phyloP scores from a whole-genome alignment of 441 rosid species.

The Aquilaria agallochum region DNA sequence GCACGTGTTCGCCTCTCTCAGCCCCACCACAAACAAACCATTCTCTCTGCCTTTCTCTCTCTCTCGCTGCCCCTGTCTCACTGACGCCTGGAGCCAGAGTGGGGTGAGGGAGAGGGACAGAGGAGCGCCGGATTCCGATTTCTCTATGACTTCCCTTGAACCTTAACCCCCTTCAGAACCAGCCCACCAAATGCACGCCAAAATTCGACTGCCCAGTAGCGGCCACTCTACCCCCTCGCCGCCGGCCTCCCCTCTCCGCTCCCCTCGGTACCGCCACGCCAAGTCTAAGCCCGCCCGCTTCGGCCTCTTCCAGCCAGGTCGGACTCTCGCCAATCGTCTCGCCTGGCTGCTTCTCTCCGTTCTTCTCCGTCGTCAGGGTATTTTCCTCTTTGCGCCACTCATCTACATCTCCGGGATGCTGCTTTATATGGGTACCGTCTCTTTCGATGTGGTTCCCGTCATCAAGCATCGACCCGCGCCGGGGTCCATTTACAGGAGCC shows the following conservation, averaged over 20 bases:
- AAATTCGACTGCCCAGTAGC: slow-evolving; percentile 76
- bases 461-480: slow-evolving; percentile 60
- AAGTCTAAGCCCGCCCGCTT: slow-evolving; percentile 54
- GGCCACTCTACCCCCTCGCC: slow-evolving; percentile 94
- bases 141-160: slow-evolving; percentile 11
- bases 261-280: slow-evolving; percentile 75
- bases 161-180: slow-evolving; percentile 10
- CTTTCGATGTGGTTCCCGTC: slow-evolving; percentile 69
- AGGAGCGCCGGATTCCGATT: slow-evolving; percentile 6
- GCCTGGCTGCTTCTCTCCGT: slow-evolving; percentile 80
- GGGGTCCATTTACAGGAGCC: slow-evolving; percentile 88
- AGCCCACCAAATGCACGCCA: slow-evolving; percentile 68
- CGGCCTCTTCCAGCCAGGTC: slow-evolving; percentile 42
- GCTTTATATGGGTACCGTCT: slow-evolving; percentile 84
- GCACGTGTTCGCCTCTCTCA: slow-evolving; percentile 22
- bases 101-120: neutral
- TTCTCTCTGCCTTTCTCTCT: neutral
- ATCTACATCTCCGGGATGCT: slow-evolving; percentile 91
- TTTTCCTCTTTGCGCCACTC: slow-evolving; percentile 84
- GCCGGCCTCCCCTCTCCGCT: slow-evolving; percentile 86
- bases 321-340: slow-evolving; percentile 69
- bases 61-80: slow-evolving; percentile 12
- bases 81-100: neutral
- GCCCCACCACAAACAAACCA: slow-evolving; percentile 11
- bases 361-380: slow-evolving; percentile 90